phyloP scores from a whole-genome alignment of 1,139 yeast genomes.

The Nakaseomyces uthaithaninus region DNA sequence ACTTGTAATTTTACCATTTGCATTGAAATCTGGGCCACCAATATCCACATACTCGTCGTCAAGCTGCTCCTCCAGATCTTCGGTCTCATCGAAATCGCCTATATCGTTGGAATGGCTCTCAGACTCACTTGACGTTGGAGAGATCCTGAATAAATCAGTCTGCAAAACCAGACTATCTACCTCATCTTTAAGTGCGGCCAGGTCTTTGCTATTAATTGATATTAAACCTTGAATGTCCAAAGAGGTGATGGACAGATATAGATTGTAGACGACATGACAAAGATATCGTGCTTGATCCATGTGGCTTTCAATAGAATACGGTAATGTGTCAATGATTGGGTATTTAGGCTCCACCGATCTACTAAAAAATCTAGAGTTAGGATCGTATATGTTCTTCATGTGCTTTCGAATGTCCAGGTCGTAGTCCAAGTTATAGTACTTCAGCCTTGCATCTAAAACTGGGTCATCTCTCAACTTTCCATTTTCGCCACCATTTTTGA shows the following conservation, averaged over 20 bases:
- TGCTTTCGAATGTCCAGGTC: slow-evolving; percentile 44
- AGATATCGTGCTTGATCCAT: slow-evolving; percentile 67
- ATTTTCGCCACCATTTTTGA: slow-evolving; percentile 10
- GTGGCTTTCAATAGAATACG: slow-evolving; percentile 66
- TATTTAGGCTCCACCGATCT: slow-evolving; percentile 47
- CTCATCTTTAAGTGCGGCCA: slow-evolving; percentile 38
- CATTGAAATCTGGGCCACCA: slow-evolving; percentile 41
- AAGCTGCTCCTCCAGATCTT: slow-evolving; percentile 36
- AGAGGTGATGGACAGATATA: slow-evolving; percentile 71
- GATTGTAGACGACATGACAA: slow-evolving; percentile 67
- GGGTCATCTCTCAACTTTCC: slow-evolving; percentile 15
- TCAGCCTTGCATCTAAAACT: slow-evolving; percentile 33
- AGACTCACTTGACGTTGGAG: slow-evolving; percentile 26
- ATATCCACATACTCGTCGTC: slow-evolving; percentile 37
- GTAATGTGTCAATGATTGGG: slow-evolving; percentile 55
- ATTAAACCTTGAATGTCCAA: slow-evolving; percentile 69
- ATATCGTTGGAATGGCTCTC: slow-evolving; percentile 32
- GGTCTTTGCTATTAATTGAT: slow-evolving; percentile 57
- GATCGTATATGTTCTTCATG: slow-evolving; percentile 38
- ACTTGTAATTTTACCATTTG: slow-evolving; percentile 52
- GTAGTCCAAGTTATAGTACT: slow-evolving; percentile 49
- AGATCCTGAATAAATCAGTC: slow-evolving; percentile 38
- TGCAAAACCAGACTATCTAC: slow-evolving; percentile 47
- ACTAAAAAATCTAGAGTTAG: slow-evolving; percentile 49
- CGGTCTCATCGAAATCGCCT: slow-evolving; percentile 40